phyloP scores from a whole-genome alignment of 257 asterid species.

The Plantago major region DNA sequence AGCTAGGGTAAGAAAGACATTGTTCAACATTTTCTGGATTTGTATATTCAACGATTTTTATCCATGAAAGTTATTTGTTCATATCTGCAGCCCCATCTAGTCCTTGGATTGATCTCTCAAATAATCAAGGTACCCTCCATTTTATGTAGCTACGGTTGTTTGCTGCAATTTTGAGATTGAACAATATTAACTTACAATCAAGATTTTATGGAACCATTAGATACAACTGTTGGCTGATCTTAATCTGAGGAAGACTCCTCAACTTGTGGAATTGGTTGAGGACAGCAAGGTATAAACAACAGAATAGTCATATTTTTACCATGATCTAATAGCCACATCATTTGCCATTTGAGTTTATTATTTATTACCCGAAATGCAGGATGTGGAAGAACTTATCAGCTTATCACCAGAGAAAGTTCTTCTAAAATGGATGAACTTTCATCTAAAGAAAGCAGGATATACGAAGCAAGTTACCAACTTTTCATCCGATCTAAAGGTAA shows the following conservation, averaged over 20 bases:
- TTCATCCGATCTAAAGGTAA: slow-evolving; percentile 91
- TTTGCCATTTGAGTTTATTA: slow-evolving; percentile 5
- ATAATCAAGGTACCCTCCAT: slow-evolving; percentile 66
- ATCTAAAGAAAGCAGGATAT: slow-evolving; percentile 78
- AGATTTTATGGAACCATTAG: slow-evolving; percentile 34
- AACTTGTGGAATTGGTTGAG: slow-evolving; percentile 87
- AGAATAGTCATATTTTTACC: slow-evolving; percentile 15
- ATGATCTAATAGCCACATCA: background rate
- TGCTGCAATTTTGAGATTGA: slow-evolving; percentile 4
- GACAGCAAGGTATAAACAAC: slow-evolving; percentile 60
- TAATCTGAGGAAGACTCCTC: slow-evolving; percentile 86
- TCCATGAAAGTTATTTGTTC: slow-evolving; percentile 16
- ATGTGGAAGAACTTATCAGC: slow-evolving; percentile 83
- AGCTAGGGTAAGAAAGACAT: slow-evolving; percentile 59
- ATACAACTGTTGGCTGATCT: slow-evolving; percentile 92
- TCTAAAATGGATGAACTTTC: slow-evolving; percentile 95
- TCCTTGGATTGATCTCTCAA: slow-evolving; percentile 88
- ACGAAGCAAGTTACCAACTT: slow-evolving; percentile 67
- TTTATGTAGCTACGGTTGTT: background rate
- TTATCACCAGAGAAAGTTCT: slow-evolving; percentile 77
- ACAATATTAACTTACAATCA: slow-evolving; percentile 1
- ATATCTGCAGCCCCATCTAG: slow-evolving; percentile 70
- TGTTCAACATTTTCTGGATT: slow-evolving; percentile 15
- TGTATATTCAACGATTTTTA: too few species aligned
- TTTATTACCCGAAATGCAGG: slow-evolving; percentile 34